Evolutionary conservation across 306 rosid species (phyloP).

Genomic region (Malus sylvestris): DNA sequence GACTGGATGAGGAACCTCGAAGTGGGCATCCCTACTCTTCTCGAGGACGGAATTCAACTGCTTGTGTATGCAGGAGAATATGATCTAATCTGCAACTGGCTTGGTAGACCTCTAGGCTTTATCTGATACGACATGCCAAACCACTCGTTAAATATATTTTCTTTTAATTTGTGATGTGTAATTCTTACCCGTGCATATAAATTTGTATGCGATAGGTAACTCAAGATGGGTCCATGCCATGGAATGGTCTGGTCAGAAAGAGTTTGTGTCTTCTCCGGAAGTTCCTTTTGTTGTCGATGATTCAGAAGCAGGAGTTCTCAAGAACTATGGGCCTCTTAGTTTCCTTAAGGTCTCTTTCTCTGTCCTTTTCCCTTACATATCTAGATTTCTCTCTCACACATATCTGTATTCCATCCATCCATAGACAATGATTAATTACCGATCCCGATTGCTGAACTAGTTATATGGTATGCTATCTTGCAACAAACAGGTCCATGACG

Average conservation of each 20-base stretch:
- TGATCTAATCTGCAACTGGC: constrained; percentile 99
- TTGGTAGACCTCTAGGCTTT: constrained; percentile 42
- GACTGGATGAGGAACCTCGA: constrained; percentile 98
- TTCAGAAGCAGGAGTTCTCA: constrained; percentile 76
- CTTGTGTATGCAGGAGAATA: constrained; percentile 95
- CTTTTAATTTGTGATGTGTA: not conserved
- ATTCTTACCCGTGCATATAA: constrained; percentile 9
- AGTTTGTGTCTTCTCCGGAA: constrained; percentile 61
- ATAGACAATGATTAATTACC: not conserved
- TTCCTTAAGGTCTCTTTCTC: constrained; percentile 74
- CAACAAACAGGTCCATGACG: constrained; percentile 71
- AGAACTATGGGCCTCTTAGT: constrained; percentile 74
- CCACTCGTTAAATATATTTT: not conserved
- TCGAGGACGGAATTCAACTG: constrained; percentile 80
- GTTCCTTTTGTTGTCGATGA: constrained; percentile 65
- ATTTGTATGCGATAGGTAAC: constrained; percentile 55
- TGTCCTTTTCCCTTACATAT: not conserved
- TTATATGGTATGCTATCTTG: constrained; percentile 5
- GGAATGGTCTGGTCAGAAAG: constrained; percentile 92
- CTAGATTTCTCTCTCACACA: not conserved
- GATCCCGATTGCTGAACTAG: constrained; percentile 4
- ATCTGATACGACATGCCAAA: not conserved
- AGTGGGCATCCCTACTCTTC: constrained; percentile 92
- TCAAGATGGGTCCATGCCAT: constrained; percentile 97
- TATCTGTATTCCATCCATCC: not conserved